Base-by-base conservation (phyloP, 2,329 filamentous ascomycete genomes). In the Coniochaeta sp. region DNA sequence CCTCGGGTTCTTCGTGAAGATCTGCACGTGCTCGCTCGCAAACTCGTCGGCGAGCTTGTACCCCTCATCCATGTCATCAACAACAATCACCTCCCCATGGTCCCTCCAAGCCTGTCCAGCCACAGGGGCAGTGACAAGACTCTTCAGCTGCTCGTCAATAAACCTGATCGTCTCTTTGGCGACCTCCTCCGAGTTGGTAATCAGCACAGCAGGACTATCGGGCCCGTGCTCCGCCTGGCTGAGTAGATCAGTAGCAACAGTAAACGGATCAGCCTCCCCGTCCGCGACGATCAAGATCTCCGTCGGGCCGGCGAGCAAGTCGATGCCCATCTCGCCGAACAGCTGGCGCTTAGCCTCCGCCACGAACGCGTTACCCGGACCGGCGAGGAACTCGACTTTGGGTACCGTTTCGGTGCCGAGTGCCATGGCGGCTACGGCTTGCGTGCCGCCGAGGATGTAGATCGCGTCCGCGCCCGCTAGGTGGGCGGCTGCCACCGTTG, bases 341-440 rank as follows among this genome's bases (percentile, higher is more conserved):
- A 80, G 61, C 58, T 77, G 76, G 0, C 75, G 66, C 58, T 80
- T 81, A 0, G 71, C 76, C 57, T 77, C 77, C 2, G 77, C 75
- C 0, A 81, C 76, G 57, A 78, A 80, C 1, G 76, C 68, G 55
- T 81, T 80, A 1, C 77, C 77, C 0, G 77, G 77, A 0, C 76
- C 77, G 1, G 76, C 75, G 42, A 79, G 68, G 59, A 78, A 77
- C 54, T 79, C 71, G 6, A 77, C 72, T 54, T 76, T 77, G 12
- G 53, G 58, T 14, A 78, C 70, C 0, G 70, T 71, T 55, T 74
- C 68, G 0, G 76, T 79, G 1, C 76, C 76, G 2, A 76, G 49
- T 0, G 75, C 74, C 75, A 79, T 78, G 13, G 74, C 74, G 0
- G 75, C 72, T 9, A 78, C 64, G 3, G 77, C 77, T 59, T 81